Base-by-base conservation (phyloP, 495 filamentous ascomycete species). In the Podospora comata region DNA sequence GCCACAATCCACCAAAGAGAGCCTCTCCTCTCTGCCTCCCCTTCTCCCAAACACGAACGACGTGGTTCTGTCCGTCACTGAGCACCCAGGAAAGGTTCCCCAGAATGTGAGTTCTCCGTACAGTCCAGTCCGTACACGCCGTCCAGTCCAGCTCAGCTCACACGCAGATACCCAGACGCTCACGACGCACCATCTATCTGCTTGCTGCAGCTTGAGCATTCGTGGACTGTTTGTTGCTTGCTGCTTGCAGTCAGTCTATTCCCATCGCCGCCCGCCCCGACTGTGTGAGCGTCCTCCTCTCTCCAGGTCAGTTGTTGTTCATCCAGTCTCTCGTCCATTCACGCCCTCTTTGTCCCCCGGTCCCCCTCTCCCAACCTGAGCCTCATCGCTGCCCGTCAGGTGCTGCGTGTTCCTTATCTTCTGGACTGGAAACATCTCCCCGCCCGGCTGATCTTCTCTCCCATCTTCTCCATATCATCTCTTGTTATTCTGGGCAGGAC, bases 401-500 rank as follows among this genome's bases (percentile, higher is more conserved):
- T 59, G 62, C 62, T 67, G 69, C 69, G 69, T 70, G 69, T 65
- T 62, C 65, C 65, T 58, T 65, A 65, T 70, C 65, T 54, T 61
- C 39, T 70, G 61, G 65, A 56, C 39, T 53, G 64, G 59, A 55
- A 55, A 54, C 63, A 62, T 74, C 73, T 68, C 64, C 64, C 72
- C 64, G 30, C 48, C 66, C 59, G 53, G 55, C 65, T 65, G 74
- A 72, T 68, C 64, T 71, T 69, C 67, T 75, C 71, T 69, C 70
- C 69, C 69, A 75, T 64, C 26, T 44, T 59, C 55, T 68, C 63
- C 56, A 48, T 65, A 18, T 64, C 68, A 44, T 60, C 44, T 56
- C 66, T 68, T 66, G 69, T 65, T 67, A 68, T 76, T 73, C 74
- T 69, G 71, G 77, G 75, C 74, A 67, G 75, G 75, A 67, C 71